A percentile compares a stretch with the other conserved stretches of the same genome.
These are phyloP conservation scores for Penicillium nucicola DNA, from an alignment of 495 filamentous ascomycete species.

Conservation along the genomic window DNA sequence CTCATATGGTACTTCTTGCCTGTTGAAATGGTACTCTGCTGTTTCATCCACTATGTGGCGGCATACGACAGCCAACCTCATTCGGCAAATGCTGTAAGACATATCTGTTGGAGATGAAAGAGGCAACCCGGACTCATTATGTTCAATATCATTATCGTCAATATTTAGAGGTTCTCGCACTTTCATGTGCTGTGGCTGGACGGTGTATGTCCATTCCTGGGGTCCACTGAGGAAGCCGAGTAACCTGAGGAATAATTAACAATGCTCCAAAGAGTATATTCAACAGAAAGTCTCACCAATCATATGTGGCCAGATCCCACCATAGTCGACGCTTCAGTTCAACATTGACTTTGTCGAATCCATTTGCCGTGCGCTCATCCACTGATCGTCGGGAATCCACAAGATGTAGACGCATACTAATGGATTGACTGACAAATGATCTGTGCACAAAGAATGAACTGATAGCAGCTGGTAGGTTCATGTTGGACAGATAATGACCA, in stretches of 20 bases:
- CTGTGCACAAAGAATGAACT: slow-evolving; percentile 33
- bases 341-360: slow-evolving; percentile 20
- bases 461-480: slow-evolving; percentile 23
- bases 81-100: slow-evolving; percentile 41
- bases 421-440: slow-evolving; percentile 33
- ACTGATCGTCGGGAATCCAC: slow-evolving; percentile 28
- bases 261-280: background rate
- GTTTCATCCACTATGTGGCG: slow-evolving; percentile 39
- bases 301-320: slow-evolving; percentile 46
- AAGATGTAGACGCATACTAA: slow-evolving; percentile 42
- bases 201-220: slow-evolving; percentile 47
- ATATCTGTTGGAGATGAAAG: slow-evolving; percentile 35
- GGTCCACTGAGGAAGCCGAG: slow-evolving; percentile 41
- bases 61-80: slow-evolving; percentile 39
- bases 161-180: slow-evolving; percentile 36
- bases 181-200: slow-evolving; percentile 43
- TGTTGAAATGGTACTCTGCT: slow-evolving; percentile 26
- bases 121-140: background rate
- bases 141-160: slow-evolving; percentile 23
- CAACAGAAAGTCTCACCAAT: slow-evolving; percentile 34
- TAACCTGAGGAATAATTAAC: slow-evolving; percentile 22
- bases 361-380: slow-evolving; percentile 10
- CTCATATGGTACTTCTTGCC: slow-evolving; percentile 32
- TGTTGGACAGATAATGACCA: slow-evolving; percentile 27
- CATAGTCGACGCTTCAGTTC: slow-evolving; percentile 43